These are phyloP conservation scores for Pulchroboletus neoregius DNA, from an alignment of 1,284 basidiomycete species.

Conservation along the genomic window DNA sequence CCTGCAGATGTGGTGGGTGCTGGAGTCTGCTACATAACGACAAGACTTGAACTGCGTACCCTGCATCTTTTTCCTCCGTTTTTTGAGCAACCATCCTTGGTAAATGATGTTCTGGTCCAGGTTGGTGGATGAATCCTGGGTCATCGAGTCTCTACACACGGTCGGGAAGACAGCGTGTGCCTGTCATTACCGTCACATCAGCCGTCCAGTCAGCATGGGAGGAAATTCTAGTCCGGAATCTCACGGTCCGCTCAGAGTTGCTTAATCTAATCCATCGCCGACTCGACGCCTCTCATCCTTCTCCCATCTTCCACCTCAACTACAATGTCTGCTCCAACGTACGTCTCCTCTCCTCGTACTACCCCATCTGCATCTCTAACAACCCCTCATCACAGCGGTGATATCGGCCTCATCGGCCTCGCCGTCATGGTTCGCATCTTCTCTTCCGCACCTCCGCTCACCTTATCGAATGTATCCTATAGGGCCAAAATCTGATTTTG, in stretches of 20 bases:
- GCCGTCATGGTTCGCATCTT: conserved; percentile 83
- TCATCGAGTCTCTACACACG: neutral
- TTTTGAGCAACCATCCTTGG: conserved; percentile 79
- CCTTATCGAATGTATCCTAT: conserved; percentile 12
- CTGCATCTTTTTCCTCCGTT: conserved; percentile 81
- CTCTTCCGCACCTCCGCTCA: conserved; percentile 16
- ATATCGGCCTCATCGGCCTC: conserved; percentile 91
- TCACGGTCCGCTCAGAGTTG: conserved; percentile 11
- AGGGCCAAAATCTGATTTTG: conserved; percentile 95
- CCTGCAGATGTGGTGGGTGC: conserved; percentile 41
- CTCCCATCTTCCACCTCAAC: conserved; percentile 28
- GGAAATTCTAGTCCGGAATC: conserved; percentile 11
- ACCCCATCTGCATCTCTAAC: conserved; percentile 1
- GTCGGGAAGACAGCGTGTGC: conserved; percentile 4
- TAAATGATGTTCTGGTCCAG: conserved; percentile 39
- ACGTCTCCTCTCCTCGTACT: conserved; percentile 19
- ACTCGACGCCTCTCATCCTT: neutral
- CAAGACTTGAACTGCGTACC: conserved; percentile 40
- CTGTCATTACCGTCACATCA: neutral
- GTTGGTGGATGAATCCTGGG: conserved; percentile 5
- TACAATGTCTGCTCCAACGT: conserved; percentile 45
- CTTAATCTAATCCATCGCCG: conserved; percentile 29
- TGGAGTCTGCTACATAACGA: conserved; percentile 2
- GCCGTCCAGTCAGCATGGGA: conserved; percentile 17
- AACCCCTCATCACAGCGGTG: conserved; percentile 53